Base-by-base conservation (phyloP, 257 asterid species). In the Solanum ossicruentum region DNA sequence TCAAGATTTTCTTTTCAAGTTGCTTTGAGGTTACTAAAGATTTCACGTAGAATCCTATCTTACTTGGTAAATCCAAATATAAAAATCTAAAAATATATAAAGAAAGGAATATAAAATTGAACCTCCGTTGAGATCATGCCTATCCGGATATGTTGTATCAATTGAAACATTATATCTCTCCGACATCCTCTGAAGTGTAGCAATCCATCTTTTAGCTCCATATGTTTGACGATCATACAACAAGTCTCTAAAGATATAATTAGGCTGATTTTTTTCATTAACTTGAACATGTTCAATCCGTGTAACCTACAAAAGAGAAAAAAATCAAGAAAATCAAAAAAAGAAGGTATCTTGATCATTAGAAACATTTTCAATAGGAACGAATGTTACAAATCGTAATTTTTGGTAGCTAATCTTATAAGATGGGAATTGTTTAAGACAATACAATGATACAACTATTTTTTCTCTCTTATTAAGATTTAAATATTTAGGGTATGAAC, bases 281-380 rank as follows among this genome's bases (percentile, higher is more conserved):
- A 94, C 94, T 89, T 95, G 93, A 81, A 91, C 92, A 82, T 93
- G 96, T 67, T 93, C 98, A 12, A 94, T 82, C 98, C 98, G 94
- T 65, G 93, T 91, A 69, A 95, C 92, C 98, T 95, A 81, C 20
- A 20, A 84, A 11, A 73, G 7, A 66, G 18, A 15, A 47, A 12
- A 43, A 15, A 16, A 67, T 47, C 41, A 73, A 73, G 10, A 23
- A 32, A 13, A 13, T 9, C 10, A 69, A 20, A 3, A 6, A 36
- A 32, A 36, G 3, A 36, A 4, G 0, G 15, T 69, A 39, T 5
- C 51, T 69, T 16, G 47, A 13, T 32, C 23, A 17, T 39, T 10
- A 51, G 26, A 69, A 10, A 17, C 13, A 9, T 28, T 66, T 65
- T 12, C 4, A 1, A 58, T 20, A 13, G 6, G 18, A 26, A 26